Evolutionary conservation across 1,284 basidiomycete genomes (phyloP), one percentile per base, ranked within the genome.

Genomic region (Neonothopanus nambi): DNA sequence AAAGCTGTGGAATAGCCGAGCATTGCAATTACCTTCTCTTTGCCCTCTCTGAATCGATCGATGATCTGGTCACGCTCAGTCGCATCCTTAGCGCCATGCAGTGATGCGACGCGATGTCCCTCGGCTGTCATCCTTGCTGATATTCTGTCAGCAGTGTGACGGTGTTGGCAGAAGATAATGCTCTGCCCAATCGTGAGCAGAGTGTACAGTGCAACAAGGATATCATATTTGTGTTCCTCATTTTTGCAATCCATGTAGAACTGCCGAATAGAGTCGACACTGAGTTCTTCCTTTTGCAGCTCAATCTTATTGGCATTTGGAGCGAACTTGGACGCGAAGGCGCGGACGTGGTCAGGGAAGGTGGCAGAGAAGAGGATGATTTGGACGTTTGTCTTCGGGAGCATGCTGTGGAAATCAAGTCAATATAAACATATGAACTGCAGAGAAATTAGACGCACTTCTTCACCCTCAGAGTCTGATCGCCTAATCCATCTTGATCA

Each of bases 361-460:
- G 97, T 99, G 37, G 97, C 97, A 3, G 95, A 98, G 77, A 99
- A 99, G 52, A 99, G 85, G 55, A 99, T 88, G 57, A 95, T 93
- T 69, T 99, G 97, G 24, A 48, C 37, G 75, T 74, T 36, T 74
- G 70, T 41, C 66, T 68, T 30, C 39, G 89, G 85, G 52, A 94
- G 81, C 67, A 84, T 78, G 67, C 89, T 92, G 51, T 46, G 48
- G 26, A n/a, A n/a, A 36, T 18, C 26, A 28, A 40, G 36, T 41
- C 21, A 49, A 49, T 21, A 41, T n/a, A 12, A 18, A 8, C 4
- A 20, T 23, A 15, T 15, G 3, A 24, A 24, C n/a, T n/a, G n/a
- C n/a, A 7, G n/a, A 23, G 39, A 30, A 20, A 8, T 43, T 35
- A 64, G 13, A 74, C 87, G 52, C 59, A 94, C 94, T 95, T 97